Percentiles rank a stretch among this genome's conserved stretches.
These are phyloP conservation scores for Ceratobasidium sp. DNA, from an alignment of 1,284 basidiomycete genomes.

Conservation along the genomic window DNA sequence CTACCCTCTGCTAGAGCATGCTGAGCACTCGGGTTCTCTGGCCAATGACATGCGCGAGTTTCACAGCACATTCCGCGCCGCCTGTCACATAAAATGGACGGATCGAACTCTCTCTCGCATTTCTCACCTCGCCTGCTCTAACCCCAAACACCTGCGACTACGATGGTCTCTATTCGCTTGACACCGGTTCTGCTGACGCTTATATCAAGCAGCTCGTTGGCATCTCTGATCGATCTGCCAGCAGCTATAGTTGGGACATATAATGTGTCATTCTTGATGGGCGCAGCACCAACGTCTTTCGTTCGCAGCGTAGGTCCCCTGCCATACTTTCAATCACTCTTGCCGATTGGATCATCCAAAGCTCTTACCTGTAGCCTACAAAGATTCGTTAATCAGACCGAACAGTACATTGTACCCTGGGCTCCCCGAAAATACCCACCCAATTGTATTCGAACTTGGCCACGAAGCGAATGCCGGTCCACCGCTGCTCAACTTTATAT, in stretches of 20 bases:
- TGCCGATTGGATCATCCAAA: neutral
- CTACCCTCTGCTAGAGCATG: neutral
- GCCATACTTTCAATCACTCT: neutral
- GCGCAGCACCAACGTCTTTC: neutral
- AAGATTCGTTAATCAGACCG: neutral
- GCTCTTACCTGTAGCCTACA: conserved; percentile 2
- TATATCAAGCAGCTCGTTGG: neutral
- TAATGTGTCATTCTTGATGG: conserved; percentile 12
- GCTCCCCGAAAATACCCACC: neutral
- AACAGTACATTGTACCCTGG: neutral
- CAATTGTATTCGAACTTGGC: conserved; percentile 8
- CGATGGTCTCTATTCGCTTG: neutral
- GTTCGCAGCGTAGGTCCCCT: conserved; percentile 14
- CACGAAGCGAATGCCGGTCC: conserved; percentile 1
- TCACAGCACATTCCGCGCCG: neutral
- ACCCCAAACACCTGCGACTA: too few relatives aligned
- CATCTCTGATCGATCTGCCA: neutral
- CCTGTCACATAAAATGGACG: neutral
- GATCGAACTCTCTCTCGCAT: neutral
- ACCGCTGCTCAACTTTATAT: conserved; percentile 4
- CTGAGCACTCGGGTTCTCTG: neutral
- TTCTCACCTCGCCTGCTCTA: neutral
- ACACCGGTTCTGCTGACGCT: conserved; percentile 26
- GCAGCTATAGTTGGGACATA: conserved; percentile 10
- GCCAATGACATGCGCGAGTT: neutral